These are phyloP conservation scores for Stagonosporopsis rhizophila DNA, from an alignment of 2,329 filamentous ascomycete genomes.

Conservation along the genomic window DNA sequence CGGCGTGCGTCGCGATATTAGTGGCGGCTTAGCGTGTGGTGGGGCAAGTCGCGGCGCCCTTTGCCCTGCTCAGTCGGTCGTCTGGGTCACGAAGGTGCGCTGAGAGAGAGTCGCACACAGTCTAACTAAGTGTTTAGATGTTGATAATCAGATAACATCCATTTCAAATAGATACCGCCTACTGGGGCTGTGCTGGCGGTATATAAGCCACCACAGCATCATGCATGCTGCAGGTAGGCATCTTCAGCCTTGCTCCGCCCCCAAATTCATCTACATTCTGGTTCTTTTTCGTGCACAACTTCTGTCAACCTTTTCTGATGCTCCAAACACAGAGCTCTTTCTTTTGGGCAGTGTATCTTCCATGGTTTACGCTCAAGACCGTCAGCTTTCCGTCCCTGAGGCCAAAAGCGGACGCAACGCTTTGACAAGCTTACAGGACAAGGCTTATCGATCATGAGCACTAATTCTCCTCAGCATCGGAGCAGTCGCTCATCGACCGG, in stretches of 20 bases:
- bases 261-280: neutral
- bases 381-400: neutral
- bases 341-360: neutral
- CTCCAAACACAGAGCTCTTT: neutral
- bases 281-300: neutral
- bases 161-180: neutral
- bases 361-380: neutral
- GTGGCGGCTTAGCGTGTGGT: neutral
- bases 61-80: neutral
- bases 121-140: neutral
- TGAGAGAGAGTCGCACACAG: neutral
- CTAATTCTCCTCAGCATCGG: conserved; percentile 3
- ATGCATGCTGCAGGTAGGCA: neutral
- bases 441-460: neutral
- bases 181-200: neutral
- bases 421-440: neutral
- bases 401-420: neutral
- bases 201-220: neutral
- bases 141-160: neutral
- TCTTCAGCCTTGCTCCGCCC: conserved; percentile 23
- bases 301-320: neutral
- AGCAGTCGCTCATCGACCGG: conserved; percentile 23
- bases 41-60: neutral
- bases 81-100: neutral
- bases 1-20: conserved; percentile 11